Conservation (phyloP, 495 filamentous ascomycete species). For the Aspergillus egyptiacus region DNA sequence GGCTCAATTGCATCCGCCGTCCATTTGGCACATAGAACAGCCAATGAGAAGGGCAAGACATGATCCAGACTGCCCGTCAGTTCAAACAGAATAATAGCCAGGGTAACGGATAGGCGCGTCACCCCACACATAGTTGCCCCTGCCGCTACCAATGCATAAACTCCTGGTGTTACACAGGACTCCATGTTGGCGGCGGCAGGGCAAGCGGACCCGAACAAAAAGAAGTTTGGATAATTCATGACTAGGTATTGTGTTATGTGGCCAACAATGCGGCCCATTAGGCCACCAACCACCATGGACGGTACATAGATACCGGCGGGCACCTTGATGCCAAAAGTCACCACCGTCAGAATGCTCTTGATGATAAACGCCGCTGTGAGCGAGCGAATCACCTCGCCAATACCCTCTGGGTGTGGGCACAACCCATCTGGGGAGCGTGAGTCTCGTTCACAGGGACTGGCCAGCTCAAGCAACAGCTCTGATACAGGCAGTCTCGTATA, state of each 20-base stretch:
- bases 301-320: constrained; percentile 96
- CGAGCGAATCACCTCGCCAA: constrained; percentile 61
- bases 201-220: constrained; percentile 65
- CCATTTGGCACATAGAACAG: constrained; percentile 93
- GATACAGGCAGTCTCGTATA: constrained; percentile 85
- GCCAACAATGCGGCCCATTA: constrained; percentile 85
- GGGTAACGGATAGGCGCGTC: constrained; percentile 85
- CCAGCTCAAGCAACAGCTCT: constrained; percentile 84
- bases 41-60: constrained; percentile 89
- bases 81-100: constrained; percentile 94
- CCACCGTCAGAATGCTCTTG: constrained; percentile 79
- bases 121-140: constrained; percentile 98
- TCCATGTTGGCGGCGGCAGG: constrained; percentile 61
- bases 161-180: constrained; percentile 87
- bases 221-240: constrained; percentile 61
- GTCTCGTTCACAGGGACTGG: constrained; percentile 74
- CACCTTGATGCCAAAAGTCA: constrained; percentile 92
- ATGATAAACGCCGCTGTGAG: constrained; percentile 77
- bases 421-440: constrained; percentile 55
- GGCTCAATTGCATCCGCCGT: constrained; percentile 95
- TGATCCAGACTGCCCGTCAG: constrained; percentile 91
- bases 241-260: constrained; percentile 81
- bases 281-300: constrained; percentile 94
- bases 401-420: constrained; percentile 71
- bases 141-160: constrained; percentile 91